Base-by-base conservation (phyloP, 2,329 filamentous ascomycete genomes). In the Alternaria metachromatica region DNA sequence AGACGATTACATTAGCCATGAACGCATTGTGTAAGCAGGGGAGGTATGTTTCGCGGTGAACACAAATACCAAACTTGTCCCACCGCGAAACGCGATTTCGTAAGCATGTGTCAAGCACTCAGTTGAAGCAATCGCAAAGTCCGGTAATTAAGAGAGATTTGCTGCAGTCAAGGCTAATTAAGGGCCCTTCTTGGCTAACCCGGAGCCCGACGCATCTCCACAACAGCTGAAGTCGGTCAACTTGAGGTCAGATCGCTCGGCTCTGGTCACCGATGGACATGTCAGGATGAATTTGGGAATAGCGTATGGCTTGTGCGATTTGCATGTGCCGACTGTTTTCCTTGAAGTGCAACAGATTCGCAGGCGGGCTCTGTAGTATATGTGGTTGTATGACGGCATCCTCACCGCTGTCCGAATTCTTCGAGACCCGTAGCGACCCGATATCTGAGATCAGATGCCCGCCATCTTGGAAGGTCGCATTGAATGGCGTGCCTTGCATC, bases 81-180 rank as follows among this genome's bases (percentile, higher is more conserved):
- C 48, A 50, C 49, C 55, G 54, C 44, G 23, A 41, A 33, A 57
- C 26, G 37, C 30, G 45, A 60, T 66, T 74, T 67, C 67, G 74
- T 77, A 69, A 77, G 75, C 75, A 74, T 74, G 43, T 60, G 53
- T 61, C 74, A 75, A 76, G 70, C 73, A 50, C 33, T 44, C 44
- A 55, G 45, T n/a, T 26, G 45, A 23, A 30, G 30, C 30, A 55
- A 25, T 23, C 21, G 13, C 45, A 63, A 72, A 63, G 66, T 69
- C 69, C 65, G 67, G 65, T 67, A 75, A 76, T 76, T 76, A 70
- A 49, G 61, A 65, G 12, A 23, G 54, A 66, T 64, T 55, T 25
- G 51, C 20, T 43, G 28, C 49, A 63, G 54, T 63, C 57, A 30
- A 56, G 46, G 66, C 70, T 74, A 73, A 73, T 69, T 75, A 73